A percentile compares a stretch with the other conserved stretches of the same genome.
Evolutionary conservation across 257 asterid genomes (phyloP).

Genomic region (Nicotiana paniculata): DNA sequence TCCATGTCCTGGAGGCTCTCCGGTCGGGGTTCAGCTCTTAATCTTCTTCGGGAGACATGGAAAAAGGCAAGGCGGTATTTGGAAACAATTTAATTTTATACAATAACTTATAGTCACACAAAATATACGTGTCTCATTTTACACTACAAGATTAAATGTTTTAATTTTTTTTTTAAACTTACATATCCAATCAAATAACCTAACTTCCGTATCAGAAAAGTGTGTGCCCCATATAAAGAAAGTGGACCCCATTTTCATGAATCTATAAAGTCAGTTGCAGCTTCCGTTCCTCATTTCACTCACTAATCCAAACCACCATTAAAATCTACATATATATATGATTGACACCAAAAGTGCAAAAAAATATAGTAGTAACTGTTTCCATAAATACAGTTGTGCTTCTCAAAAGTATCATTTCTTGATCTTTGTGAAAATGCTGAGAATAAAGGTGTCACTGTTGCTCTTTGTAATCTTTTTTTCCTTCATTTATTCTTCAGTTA

Average conservation of each 20-base stretch:
- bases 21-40: too few species aligned
- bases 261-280: background rate
- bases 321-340: background rate
- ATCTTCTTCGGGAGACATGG: too few species aligned
- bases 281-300: background rate
- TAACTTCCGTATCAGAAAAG: background rate
- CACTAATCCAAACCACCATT: background rate
- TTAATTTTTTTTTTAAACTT: too few species aligned
- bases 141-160: too few species aligned
- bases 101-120: too few species aligned
- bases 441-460: background rate
- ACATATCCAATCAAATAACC: background rate
- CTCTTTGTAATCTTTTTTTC: background rate
- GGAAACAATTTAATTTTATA: too few species aligned
- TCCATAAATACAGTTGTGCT: background rate
- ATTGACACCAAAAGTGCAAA: background rate
- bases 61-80: too few species aligned
- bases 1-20: too few species aligned
- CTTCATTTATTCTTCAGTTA: conserved; percentile 1
- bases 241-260: background rate
- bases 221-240: background rate
- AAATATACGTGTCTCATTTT: too few species aligned
- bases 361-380: background rate
- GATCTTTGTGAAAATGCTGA: background rate
- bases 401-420: background rate